Evolutionary conservation across 306 rosid species (phyloP).

Genomic region (Dicorynia guianensis): DNA sequence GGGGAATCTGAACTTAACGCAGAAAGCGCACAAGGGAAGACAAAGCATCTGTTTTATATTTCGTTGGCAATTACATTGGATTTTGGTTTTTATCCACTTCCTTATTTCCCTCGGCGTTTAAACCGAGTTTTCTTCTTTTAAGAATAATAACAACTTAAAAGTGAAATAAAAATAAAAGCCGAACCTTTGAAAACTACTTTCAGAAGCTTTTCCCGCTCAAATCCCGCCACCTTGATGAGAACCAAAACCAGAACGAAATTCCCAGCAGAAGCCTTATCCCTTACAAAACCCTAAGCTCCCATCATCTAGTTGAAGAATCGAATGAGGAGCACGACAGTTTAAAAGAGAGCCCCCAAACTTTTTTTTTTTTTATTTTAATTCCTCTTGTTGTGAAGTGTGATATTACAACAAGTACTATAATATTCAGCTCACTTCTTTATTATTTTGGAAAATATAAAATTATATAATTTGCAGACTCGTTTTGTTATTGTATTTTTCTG

Average conservation of each 20-base stretch:
- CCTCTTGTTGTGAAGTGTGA: neutral
- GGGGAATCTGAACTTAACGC: neutral
- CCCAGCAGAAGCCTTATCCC: slow-evolving; percentile 34
- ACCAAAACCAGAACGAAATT: slow-evolving; percentile 43
- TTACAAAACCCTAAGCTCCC: slow-evolving; percentile 46
- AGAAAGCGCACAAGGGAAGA: slow-evolving; percentile 36
- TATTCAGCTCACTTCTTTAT: neutral
- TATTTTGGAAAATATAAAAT: neutral
- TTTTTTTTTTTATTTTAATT: neutral
- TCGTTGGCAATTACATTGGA: slow-evolving; percentile 14
- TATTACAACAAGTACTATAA: slow-evolving; percentile 16
- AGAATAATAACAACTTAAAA: neutral
- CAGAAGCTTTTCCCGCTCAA: slow-evolving; percentile 54
- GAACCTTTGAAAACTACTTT: slow-evolving; percentile 51
- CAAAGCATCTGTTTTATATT: slow-evolving; percentile 33
- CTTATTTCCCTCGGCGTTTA: slow-evolving; percentile 49
- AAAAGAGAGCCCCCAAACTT: slow-evolving; percentile 31
- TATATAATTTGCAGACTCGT: neutral
- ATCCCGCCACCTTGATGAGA: slow-evolving; percentile 34
- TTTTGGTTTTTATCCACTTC: slow-evolving; percentile 22
- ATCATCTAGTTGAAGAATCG: slow-evolving; percentile 42
- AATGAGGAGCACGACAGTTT: slow-evolving; percentile 52
- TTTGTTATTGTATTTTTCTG: slow-evolving; percentile 27
- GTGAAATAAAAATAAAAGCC: slow-evolving; percentile 13
- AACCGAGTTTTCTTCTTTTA: slow-evolving; percentile 9